Percentiles rank a stretch among this genome's conserved stretches.
phyloP scores from a whole-genome alignment of 116 monocot species.

The Phalaenopsis hybrid region DNA sequence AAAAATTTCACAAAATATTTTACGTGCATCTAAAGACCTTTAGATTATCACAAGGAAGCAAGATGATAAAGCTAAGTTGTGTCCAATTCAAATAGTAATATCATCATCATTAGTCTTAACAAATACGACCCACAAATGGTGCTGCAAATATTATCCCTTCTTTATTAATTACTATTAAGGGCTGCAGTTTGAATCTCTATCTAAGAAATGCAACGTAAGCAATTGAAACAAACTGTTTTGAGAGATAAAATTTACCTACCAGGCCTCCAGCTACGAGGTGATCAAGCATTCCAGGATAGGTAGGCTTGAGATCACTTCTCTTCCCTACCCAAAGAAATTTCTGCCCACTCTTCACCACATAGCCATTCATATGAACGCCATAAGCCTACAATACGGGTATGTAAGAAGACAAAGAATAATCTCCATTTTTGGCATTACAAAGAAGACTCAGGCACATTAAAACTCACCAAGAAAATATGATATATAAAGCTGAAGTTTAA shows the following conservation, averaged over 20 bases:
- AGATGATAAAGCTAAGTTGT: too few species aligned
- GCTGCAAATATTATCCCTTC: not conserved
- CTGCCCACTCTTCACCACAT: slow-evolving; percentile 61
- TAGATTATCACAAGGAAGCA: not conserved
- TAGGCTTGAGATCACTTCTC: slow-evolving; percentile 72
- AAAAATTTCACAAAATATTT: not conserved
- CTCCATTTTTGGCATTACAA: not conserved
- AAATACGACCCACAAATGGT: not conserved
- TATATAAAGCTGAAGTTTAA: too few species aligned
- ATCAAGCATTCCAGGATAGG: slow-evolving; percentile 97
- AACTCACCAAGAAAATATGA: too few species aligned
- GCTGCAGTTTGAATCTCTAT: not conserved
- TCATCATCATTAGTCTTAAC: too few species aligned
- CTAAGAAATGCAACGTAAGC: not conserved
- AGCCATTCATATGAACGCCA: slow-evolving; percentile 97
- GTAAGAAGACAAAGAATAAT: not conserved
- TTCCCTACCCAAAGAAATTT: slow-evolving; percentile 90
- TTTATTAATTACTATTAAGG: not conserved
- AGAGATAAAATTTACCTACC: slow-evolving; percentile 28
- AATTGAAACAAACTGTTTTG: not conserved
- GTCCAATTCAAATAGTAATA: too few species aligned
- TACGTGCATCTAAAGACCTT: not conserved
- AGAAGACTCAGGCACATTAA: too few species aligned
- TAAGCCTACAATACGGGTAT: slow-evolving; percentile 45
- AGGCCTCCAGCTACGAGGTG: slow-evolving; percentile 94